Conservation (phyloP, 495 filamentous ascomycete species). For the Filosporella fistucella region DNA sequence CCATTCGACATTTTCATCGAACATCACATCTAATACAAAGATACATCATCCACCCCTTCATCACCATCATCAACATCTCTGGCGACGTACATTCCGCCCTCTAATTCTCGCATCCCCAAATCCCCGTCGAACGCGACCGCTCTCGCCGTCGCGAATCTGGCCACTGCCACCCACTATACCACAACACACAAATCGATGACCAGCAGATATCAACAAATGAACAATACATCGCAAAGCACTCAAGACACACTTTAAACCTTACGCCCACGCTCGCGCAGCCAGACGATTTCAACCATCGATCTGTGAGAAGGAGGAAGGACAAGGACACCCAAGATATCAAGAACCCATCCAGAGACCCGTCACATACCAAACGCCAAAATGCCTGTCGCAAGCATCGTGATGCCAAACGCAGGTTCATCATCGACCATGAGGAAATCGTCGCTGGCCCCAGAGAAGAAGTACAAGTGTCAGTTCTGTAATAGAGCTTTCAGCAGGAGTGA, state of each 20-base stretch:
- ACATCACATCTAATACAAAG: conserved; percentile 22
- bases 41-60: conserved; percentile 24
- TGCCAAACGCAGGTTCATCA: conserved; percentile 49
- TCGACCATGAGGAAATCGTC: conserved; percentile 57
- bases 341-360: conserved; percentile 3
- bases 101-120: conserved; percentile 26
- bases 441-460: conserved; percentile 84
- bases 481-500: conserved; percentile 96
- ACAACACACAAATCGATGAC: conserved; percentile 42
- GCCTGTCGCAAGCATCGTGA: conserved; percentile 60
- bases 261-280: conserved; percentile 30
- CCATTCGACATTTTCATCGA: conserved; percentile 6
- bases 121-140: conserved; percentile 28
- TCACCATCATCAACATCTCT: conserved; percentile 38
- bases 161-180: conserved; percentile 24
- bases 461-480: conserved; percentile 99
- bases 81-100: conserved; percentile 43
- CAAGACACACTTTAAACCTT: conserved; percentile 58
- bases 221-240: conserved; percentile 42
- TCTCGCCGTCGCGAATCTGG: conserved; percentile 35
- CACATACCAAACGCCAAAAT: conserved; percentile 34
- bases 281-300: conserved; percentile 35
- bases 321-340: conserved; percentile 33
- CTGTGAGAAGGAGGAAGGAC: conserved; percentile 17
- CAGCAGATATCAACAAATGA: conserved; percentile 51